Conservation (phyloP, 768 basidiomycete species). For the Phlegmacium glaucopus region DNA sequence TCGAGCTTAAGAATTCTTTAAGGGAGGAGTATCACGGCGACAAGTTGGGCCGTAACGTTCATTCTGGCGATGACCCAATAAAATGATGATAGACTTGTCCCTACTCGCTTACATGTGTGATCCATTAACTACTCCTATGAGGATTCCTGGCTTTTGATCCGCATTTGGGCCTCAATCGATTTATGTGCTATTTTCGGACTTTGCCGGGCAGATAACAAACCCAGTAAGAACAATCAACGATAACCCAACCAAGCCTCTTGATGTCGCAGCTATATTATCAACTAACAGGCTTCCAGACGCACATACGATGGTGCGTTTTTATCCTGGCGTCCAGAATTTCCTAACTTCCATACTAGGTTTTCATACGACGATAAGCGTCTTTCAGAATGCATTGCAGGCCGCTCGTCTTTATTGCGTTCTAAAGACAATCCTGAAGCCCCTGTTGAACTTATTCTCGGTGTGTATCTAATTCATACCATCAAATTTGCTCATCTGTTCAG, state of each 20-base stretch:
- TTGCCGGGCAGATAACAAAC: too few relatives aligned
- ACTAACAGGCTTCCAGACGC: slow-evolving; percentile 22
- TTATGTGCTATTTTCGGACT: too few relatives aligned
- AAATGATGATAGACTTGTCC: too few relatives aligned
- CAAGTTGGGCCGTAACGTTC: too few relatives aligned
- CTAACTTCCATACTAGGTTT: slow-evolving; percentile 5
- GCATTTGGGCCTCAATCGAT: background rate
- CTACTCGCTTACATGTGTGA: too few relatives aligned
- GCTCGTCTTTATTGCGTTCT: slow-evolving; percentile 27
- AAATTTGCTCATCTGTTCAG: background rate
- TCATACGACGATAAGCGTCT: slow-evolving; percentile 33
- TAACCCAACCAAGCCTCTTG: background rate
- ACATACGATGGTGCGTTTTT: slow-evolving; percentile 19
- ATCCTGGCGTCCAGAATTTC: background rate
- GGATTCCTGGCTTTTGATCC: too few relatives aligned
- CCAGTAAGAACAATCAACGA: too few relatives aligned
- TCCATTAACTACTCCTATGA: too few relatives aligned
- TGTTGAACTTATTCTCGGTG: slow-evolving; percentile 45
- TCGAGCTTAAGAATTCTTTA: background rate
- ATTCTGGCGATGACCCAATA: too few relatives aligned
- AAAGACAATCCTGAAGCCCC: slow-evolving; percentile 8
- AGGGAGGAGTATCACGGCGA: background rate
- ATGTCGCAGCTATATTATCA: slow-evolving; percentile 19
- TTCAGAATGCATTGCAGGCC: slow-evolving; percentile 23
- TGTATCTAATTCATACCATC: background rate